Conservation (phyloP, 2,329 filamentous ascomycete genomes). For the Diaporthe longicolla region DNA sequence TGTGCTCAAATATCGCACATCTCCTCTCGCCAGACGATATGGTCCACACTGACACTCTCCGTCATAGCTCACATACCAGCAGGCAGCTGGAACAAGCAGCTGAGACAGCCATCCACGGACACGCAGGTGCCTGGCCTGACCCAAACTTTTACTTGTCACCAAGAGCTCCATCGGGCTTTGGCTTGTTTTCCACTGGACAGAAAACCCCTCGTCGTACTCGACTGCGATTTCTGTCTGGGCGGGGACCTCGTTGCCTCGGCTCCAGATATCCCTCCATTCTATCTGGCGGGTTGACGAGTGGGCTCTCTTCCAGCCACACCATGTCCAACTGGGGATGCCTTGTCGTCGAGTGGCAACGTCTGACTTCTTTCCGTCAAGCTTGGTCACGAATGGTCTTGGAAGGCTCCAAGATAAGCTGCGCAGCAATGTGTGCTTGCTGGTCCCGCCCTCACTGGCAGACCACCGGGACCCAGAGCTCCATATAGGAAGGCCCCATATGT, state of each 20-base stretch:
- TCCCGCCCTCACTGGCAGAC: not conserved
- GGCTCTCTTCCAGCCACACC: constrained; percentile 33
- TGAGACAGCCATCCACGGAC: constrained; percentile 13
- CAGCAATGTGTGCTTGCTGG: constrained; percentile 13
- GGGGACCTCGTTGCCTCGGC: constrained; percentile 9
- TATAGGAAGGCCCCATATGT: constrained; percentile 26
- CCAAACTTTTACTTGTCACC: not conserved
- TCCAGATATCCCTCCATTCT: constrained; percentile 33
- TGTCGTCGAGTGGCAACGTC: constrained; percentile 16
- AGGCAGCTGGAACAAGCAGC: constrained; percentile 26
- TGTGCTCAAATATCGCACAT: constrained; percentile 28
- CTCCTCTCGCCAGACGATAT: constrained; percentile 21
- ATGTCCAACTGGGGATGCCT: constrained; percentile 31
- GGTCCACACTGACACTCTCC: constrained; percentile 32
- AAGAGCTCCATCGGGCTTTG: not conserved
- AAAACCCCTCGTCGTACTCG: not conserved
- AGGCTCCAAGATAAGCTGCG: constrained; percentile 31
- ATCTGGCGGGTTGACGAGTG: constrained; percentile 16
- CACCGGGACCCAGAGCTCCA: constrained; percentile 21
- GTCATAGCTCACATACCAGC: constrained; percentile 30
- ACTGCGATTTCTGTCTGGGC: constrained; percentile 26
- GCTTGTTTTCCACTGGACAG: not conserved
- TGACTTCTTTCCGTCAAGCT: not conserved
- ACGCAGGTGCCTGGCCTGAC: not conserved
- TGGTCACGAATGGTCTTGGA: not conserved